Evolutionary conservation across 2,329 filamentous ascomycete genomes (phyloP), one percentile per base, ranked within the genome.

Genomic region (Fusarium bulbicola): DNA sequence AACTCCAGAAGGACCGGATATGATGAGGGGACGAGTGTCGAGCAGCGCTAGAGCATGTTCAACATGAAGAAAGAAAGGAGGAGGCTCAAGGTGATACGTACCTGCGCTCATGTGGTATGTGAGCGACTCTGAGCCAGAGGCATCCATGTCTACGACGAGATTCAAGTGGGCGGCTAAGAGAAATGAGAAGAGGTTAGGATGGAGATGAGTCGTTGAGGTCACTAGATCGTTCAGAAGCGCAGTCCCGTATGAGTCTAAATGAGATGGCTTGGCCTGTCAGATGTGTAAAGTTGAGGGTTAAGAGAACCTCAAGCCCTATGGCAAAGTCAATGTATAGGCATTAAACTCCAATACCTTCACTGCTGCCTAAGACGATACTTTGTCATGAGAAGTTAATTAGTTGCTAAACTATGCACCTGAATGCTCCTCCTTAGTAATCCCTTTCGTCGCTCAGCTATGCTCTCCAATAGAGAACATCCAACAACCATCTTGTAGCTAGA

Each of bases 21-120:
- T n/a, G 11, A 67, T 20, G 7, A 62, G 36, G 1, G 65, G 54
- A 10, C 56, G 45, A 5, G 6, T 37, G 20, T 32, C 53, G 5
- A 18, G 11, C 12, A 13, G 21, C 6, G 11, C 52, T 54, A 13
- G 26, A 40, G 5, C 15, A 13, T 6, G 15, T 13, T 32, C 3
- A 32, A 5, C 0, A 18, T 32, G 7, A 2, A 0, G 3, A 10
- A 16, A 1, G 11, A 49, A 9, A 3, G 15, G 1, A 7, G 12
- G 7, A 24, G 21, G n/a, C 1, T 24, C 4, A 14, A 10, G 12
- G n/a, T 3, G 24, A 20, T 3, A 50, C 30, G 15, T 14, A 34
- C 47, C 10, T 49, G 28, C 20, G 21, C 30, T 24, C 12, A 20
- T 18, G 16, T 34, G n/a, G 21, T n/a, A 10, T 24, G 15, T 34